These are phyloP conservation scores for Bonia amplexicaulis DNA, from an alignment of 176 grass and related monocot species.

Conservation along the genomic window DNA sequence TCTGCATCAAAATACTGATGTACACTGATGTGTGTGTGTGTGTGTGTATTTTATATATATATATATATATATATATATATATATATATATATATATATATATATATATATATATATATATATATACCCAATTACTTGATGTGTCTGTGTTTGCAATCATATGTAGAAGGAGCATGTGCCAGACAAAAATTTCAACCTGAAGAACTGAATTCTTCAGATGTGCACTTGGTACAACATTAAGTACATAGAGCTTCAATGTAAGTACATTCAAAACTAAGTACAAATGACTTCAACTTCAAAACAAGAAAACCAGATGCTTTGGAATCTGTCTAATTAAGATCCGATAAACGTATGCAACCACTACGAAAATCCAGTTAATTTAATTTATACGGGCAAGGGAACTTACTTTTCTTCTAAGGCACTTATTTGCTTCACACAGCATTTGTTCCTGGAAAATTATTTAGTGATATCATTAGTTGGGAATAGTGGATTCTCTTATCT, in stretches of 20 bases:
- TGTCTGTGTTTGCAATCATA: not conserved
- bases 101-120: not conserved
- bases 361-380: not conserved
- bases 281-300: not conserved
- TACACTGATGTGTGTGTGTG: too few species aligned
- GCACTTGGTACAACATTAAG: not conserved
- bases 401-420: slow-evolving; percentile 78
- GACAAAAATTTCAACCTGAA: not conserved
- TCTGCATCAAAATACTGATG: not conserved
- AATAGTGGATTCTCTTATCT: not conserved
- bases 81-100: not conserved
- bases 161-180: not conserved
- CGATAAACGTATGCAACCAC: not conserved
- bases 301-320: not conserved
- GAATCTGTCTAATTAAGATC: not conserved
- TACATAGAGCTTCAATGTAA: not conserved
- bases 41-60: too few species aligned
- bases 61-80: not conserved
- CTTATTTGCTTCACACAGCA: slow-evolving; percentile 74
- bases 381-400: not conserved
- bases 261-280: not conserved
- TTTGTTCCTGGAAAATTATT: slow-evolving; percentile 59
- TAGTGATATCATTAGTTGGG: not conserved
- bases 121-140: not conserved
- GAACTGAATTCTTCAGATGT: not conserved